Evolutionary conservation across 306 rosid genomes (phyloP).

Genomic region (Mimosa pudica): DNA sequence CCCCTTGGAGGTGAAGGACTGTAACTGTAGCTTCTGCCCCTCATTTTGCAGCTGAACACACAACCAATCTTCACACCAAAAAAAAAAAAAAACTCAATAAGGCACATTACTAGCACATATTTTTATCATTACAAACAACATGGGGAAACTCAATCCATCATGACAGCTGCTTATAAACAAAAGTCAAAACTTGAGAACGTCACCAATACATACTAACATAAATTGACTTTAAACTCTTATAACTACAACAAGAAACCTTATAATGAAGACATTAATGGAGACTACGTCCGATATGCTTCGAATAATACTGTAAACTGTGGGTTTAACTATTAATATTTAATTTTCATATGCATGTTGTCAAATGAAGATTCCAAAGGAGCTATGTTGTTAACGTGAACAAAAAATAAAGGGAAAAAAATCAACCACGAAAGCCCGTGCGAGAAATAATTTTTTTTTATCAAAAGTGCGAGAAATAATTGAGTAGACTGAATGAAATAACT

Average conservation of each 20-base stretch:
- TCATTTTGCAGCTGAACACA: slow-evolving; percentile 44
- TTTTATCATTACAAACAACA: neutral
- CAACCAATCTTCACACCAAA: slow-evolving; percentile 32
- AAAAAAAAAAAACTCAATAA: neutral
- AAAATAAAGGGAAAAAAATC: neutral
- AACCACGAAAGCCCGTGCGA: neutral
- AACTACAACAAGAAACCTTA: neutral
- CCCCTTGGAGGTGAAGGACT: slow-evolving; percentile 77
- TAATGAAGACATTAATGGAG: neutral
- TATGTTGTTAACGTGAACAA: neutral
- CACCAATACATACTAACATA: neutral
- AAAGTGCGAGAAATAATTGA: neutral
- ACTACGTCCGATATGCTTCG: neutral
- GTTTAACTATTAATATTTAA: neutral
- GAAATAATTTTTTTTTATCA: too few species aligned
- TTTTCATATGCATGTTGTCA: neutral
- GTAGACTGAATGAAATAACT: neutral
- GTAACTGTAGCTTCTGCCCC: slow-evolving; percentile 86
- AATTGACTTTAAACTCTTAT: neutral
- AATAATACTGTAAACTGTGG: neutral
- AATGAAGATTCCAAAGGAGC: neutral
- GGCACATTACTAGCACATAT: neutral
- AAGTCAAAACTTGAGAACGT: neutral
- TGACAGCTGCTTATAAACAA: neutral
- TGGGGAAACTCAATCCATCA: neutral